Evolutionary conservation across 1,284 basidiomycete species (phyloP).

Genomic region (Mycena citricolor): DNA sequence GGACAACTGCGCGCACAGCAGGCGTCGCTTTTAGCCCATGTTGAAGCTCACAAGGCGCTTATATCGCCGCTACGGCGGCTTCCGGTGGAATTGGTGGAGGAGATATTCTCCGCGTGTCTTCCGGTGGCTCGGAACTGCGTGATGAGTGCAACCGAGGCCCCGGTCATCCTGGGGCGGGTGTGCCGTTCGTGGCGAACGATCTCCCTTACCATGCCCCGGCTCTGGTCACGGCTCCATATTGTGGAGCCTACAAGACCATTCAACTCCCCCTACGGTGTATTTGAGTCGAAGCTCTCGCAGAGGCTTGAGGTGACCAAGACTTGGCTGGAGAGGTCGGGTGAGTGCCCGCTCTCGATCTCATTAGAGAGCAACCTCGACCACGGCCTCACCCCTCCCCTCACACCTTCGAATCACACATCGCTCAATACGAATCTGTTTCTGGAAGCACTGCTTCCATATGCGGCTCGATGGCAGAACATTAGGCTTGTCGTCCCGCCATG

Average conservation of each 20-base stretch:
- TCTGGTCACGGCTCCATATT: slow-evolving; percentile 13
- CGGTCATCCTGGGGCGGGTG: slow-evolving; percentile 20
- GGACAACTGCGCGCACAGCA: too few species aligned
- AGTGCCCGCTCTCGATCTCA: slow-evolving; percentile 14
- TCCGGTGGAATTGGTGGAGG: slow-evolving; percentile 17
- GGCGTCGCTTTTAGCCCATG: too few species aligned
- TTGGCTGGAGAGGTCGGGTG: slow-evolving; percentile 8
- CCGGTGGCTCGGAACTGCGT: slow-evolving; percentile 18
- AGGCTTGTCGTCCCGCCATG: neutral
- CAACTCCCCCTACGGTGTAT: neutral
- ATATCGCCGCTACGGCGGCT: slow-evolving; percentile 12
- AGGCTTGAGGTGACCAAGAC: slow-evolving; percentile 3
- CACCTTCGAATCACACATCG: neutral
- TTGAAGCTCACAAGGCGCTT: slow-evolving; percentile 13
- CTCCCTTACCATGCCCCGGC: slow-evolving; percentile 6
- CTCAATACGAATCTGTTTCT: neutral
- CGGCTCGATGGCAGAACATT: slow-evolving; percentile 3
- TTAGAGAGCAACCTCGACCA: neutral
- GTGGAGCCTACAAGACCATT: slow-evolving; percentile 2
- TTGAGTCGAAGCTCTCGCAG: slow-evolving; percentile 4
- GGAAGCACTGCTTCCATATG: neutral
- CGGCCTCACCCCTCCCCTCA: neutral
- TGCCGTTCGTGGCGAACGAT: slow-evolving; percentile 22
- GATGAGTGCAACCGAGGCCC: slow-evolving; percentile 20
- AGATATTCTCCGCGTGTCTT: slow-evolving; percentile 24